A percentile compares a stretch with the other conserved stretches of the same genome.
Conservation (phyloP, 306 rosid genomes). For the Vigna mungo region DNA sequence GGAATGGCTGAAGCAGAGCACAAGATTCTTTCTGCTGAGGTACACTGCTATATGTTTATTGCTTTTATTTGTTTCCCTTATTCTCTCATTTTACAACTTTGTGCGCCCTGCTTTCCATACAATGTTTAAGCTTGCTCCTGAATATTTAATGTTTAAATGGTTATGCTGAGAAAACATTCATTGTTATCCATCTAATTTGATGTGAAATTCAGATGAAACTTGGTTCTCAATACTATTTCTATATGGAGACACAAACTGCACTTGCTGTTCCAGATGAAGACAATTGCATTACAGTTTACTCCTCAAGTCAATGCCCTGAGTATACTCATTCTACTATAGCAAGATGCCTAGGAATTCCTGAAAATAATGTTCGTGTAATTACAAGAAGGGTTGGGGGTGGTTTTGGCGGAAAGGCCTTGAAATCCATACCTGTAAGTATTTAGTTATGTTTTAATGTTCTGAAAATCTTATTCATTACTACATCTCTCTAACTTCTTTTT, state of each 20-base stretch:
- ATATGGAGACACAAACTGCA: constrained; percentile 89
- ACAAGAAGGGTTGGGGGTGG: constrained; percentile 97
- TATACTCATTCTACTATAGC: constrained; percentile 61
- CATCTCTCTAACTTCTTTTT: background rate
- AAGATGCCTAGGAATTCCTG: constrained; percentile 78
- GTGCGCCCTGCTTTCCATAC: background rate
- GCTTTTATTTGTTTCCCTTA: background rate
- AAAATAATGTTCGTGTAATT: constrained; percentile 82
- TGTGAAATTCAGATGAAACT: constrained; percentile 71
- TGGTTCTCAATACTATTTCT: constrained; percentile 89
- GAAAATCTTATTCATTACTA: constrained; percentile 5
- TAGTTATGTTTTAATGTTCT: background rate
- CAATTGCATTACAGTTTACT: constrained; percentile 80
- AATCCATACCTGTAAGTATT: constrained; percentile 68
- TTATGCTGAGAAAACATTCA: constrained; percentile 3
- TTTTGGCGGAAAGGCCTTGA: constrained; percentile 77
- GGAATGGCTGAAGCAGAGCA: constrained; percentile 91
- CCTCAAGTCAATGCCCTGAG: constrained; percentile 72
- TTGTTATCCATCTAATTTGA: constrained; percentile 28
- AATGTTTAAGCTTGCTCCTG: constrained; percentile 32
- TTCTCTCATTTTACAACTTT: background rate
- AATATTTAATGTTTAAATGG: constrained; percentile 9
- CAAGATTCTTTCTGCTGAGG: constrained; percentile 78
- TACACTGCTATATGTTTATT: constrained; percentile 20
- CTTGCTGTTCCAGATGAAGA: constrained; percentile 97